Percentiles rank a stretch among this genome's conserved stretches.
These are phyloP conservation scores for Lindgomyces ingoldianus DNA, from an alignment of 495 filamentous ascomycete species.

Conservation along the genomic window DNA sequence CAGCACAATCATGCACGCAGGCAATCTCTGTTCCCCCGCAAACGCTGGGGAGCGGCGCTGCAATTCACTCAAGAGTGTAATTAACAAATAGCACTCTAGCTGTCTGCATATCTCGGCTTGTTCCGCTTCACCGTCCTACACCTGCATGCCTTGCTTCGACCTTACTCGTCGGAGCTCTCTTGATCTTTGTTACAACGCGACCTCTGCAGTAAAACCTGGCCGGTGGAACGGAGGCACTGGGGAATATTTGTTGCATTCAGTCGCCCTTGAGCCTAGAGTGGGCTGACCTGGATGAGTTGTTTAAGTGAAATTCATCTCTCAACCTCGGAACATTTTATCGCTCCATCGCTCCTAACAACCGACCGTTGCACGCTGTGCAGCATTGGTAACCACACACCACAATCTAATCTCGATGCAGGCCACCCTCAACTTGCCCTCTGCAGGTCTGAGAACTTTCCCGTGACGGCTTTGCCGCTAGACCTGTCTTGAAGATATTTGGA, in stretches of 20 bases:
- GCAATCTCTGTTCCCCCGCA: background rate
- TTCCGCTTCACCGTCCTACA: conserved; percentile 5
- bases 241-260: no score
- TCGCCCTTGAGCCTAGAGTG: no score
- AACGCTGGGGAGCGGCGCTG: background rate
- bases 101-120: background rate
- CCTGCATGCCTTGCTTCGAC: background rate
- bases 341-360: no score
- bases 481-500: conserved; percentile 25
- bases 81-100: conserved; percentile 6
- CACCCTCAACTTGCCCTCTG: no score
- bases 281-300: no score
- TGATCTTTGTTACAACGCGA: background rate
- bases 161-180: background rate
- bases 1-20: conserved; percentile 1
- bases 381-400: no score
- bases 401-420: no score
- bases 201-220: background rate
- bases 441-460: no score
- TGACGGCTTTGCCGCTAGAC: conserved; percentile 24
- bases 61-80: background rate
- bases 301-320: no score
- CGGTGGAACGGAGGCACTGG: no score
- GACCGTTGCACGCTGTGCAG: no score
- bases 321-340: no score